Conservation (phyloP, 257 asterid species). For the Solanum medicagineum region DNA sequence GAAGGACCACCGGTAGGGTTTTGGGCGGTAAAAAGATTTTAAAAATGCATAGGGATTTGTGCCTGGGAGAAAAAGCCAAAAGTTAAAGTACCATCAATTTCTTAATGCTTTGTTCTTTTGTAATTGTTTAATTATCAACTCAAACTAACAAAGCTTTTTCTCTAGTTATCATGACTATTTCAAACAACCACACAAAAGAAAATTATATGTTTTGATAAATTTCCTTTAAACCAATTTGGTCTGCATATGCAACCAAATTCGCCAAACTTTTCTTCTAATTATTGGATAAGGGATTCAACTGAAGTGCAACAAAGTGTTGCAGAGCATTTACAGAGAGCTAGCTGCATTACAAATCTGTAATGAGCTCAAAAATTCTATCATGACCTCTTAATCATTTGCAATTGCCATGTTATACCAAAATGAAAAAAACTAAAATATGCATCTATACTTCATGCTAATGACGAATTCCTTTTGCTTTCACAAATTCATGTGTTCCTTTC, state of each 20-base stretch:
- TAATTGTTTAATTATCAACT: background rate
- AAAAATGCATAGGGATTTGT: too few species aligned
- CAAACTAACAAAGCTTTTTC: background rate
- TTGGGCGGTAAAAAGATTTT: too few species aligned
- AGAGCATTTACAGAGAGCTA: background rate
- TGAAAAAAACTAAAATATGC: background rate
- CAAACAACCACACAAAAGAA: background rate
- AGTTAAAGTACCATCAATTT: too few species aligned
- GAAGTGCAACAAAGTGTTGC: background rate
- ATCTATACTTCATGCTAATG: background rate
- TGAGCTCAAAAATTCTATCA: background rate
- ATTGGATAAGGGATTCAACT: background rate
- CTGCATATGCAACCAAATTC: background rate
- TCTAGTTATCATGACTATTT: background rate
- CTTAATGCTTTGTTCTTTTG: background rate
- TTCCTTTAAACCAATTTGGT: background rate
- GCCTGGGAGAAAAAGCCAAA: too few species aligned
- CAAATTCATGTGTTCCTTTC: background rate
- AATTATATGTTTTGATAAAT: background rate
- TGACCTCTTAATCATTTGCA: background rate
- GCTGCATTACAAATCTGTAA: background rate
- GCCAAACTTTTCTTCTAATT: background rate
- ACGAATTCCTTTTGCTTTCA: background rate
- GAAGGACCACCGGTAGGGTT: too few species aligned
- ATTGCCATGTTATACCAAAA: background rate